phyloP scores from a whole-genome alignment of 148 eudicot genomes.

The Camellia lanceoleosa region DNA sequence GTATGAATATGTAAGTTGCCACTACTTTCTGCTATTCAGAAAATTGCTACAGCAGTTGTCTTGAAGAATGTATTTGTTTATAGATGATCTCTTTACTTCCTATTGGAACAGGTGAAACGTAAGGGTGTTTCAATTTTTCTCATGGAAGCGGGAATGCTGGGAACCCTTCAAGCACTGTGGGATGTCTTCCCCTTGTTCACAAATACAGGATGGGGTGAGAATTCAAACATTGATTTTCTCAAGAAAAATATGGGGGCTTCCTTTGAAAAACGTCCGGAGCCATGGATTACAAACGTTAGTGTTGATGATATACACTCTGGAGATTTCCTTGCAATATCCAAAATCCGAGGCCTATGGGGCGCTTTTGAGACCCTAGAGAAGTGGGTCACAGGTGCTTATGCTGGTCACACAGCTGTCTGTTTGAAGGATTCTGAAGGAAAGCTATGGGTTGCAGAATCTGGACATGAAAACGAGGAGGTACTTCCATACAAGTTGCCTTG shows the following conservation, averaged over 20 bases:
- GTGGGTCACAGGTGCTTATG: conserved; percentile 96
- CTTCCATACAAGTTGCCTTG: background rate
- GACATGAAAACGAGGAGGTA: conserved; percentile 91
- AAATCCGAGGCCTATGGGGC: conserved; percentile 95
- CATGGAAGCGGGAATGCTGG: conserved; percentile 94
- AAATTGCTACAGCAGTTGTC: background rate
- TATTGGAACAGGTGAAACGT: conserved; percentile 61
- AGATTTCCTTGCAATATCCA: conserved; percentile 89
- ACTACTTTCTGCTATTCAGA: background rate
- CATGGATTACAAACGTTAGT: conserved; percentile 81
- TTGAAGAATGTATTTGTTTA: background rate
- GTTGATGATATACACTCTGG: conserved; percentile 85
- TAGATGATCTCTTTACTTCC: background rate
- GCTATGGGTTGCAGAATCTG: conserved; percentile 98
- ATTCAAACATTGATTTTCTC: conserved; percentile 74
- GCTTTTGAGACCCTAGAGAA: conserved; percentile 97
- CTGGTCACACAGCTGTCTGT: conserved; percentile 93
- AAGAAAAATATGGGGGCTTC: conserved; percentile 84
- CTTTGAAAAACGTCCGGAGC: conserved; percentile 76
- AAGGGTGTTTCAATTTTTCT: conserved; percentile 90
- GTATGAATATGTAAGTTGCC: conserved; percentile 75
- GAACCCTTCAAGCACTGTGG: conserved; percentile 81
- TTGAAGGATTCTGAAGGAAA: conserved; percentile 85
- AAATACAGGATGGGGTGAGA: conserved; percentile 89
- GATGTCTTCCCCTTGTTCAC: conserved; percentile 89